Base-by-base conservation (phyloP, 495 filamentous ascomycete species). In the Hypoxylon rickii region DNA sequence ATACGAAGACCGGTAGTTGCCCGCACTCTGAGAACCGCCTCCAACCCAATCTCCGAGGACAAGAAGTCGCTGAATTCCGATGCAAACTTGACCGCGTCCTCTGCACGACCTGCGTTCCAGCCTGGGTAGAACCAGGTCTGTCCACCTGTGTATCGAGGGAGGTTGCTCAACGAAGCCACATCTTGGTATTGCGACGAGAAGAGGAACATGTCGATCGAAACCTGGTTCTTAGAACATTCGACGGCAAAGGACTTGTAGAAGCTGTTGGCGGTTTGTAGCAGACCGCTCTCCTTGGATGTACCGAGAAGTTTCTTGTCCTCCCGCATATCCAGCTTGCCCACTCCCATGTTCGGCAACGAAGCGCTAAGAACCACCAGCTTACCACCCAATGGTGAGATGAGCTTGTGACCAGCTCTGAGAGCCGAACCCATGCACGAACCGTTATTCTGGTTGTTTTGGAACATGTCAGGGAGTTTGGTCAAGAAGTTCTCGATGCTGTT, bases 191-290 rank as follows among this genome's bases (percentile, higher is more conserved):
- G 88, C 8, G 91, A 92, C 2, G 90, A 93, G 79, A 98, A 98
- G 38, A 98, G 80, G 77, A 98, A 98, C 94, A 98, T 98, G 72
- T 98, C 94, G 64, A 97, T 89, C 0, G 93, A 97, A 7, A 98
- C 93, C 69, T 98, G 94, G 54, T 92, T 92, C 74, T 98, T 98
- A 37, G 93, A 97, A 70, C 94, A 98, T 67, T 98, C 94, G 4
- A 98, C 95, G 1, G 94, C 94, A 69, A 98, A 98, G 67, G 90
- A 96, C 78, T 98, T 98, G 82, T 98, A 98, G 72, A 98, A 98
- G 58, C 89, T 88, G 75, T 88, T 96, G 10, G 82, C 89, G 0
- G 95, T 97, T 67, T 97, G 93, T 41, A 98, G 77, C 22, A 98
- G 79, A 46, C 77, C 76, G 61, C 82, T 89, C 66, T 98, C 94